These are phyloP conservation scores for Phaeotremella skinneri DNA, from an alignment of 768 basidiomycete species.

Conservation along the genomic window DNA sequence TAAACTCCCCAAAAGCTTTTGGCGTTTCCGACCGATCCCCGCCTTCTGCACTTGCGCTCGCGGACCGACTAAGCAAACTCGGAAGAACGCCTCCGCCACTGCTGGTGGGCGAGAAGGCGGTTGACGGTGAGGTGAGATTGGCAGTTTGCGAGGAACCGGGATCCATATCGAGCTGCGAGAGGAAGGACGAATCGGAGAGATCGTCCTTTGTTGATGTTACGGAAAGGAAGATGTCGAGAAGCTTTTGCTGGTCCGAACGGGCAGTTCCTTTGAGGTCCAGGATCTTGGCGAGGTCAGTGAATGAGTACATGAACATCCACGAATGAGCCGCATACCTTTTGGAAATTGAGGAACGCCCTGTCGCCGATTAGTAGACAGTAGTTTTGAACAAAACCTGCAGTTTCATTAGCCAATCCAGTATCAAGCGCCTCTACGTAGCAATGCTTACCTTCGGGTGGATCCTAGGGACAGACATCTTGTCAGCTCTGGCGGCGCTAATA, in stretches of 20 bases:
- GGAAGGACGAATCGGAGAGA: constrained; percentile 83
- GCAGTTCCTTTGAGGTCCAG: constrained; percentile 92
- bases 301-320: not conserved
- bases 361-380: constrained; percentile 93
- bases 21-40: constrained; percentile 58
- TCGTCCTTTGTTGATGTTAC: constrained; percentile 90
- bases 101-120: constrained; percentile 60
- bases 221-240: constrained; percentile 86
- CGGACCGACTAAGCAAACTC: constrained; percentile 45
- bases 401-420: not conserved
- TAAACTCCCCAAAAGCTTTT: constrained; percentile 84
- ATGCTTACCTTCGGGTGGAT: constrained; percentile 68
- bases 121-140: constrained; percentile 51
- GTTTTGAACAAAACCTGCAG: constrained; percentile 77
- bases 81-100: constrained; percentile 58
- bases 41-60: constrained; percentile 57
- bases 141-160: constrained; percentile 52
- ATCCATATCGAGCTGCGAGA: constrained; percentile 94
- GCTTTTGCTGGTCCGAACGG: constrained; percentile 76
- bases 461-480: constrained; percentile 55
- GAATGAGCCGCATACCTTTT: constrained; percentile 67
- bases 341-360: constrained; percentile 94
- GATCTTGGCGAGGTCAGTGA: constrained; percentile 60
- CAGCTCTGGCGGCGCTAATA: constrained; percentile 2
- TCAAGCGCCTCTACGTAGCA: not conserved